A percentile compares a stretch with the other conserved stretches of the same genome.
phyloP scores from a whole-genome alignment of 768 basidiomycete species.

The Cubamyces sp. region DNA sequence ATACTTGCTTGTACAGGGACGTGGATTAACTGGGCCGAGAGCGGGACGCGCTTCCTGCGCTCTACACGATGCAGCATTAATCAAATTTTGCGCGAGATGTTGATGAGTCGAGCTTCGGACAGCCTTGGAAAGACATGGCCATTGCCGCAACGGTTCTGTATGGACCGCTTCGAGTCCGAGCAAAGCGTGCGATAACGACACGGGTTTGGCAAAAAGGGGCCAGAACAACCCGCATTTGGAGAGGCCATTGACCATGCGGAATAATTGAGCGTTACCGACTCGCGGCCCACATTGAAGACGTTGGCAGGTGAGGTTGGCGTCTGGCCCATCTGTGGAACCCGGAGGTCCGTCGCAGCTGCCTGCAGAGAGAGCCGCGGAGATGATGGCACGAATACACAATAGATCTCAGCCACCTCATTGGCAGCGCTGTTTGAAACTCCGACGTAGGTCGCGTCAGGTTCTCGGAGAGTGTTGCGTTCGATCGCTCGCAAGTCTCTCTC shows the following conservation, averaged over 20 bases:
- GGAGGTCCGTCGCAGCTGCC: background rate
- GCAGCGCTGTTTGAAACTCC: background rate
- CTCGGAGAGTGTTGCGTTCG: background rate
- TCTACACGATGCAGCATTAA: conserved; percentile 3
- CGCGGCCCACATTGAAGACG: background rate
- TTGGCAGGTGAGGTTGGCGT: background rate
- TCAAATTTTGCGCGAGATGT: background rate
- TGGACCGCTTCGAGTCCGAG: conserved; percentile 12
- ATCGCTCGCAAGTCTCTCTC: too few species aligned
- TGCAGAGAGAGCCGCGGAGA: conserved; percentile 13
- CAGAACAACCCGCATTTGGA: background rate
- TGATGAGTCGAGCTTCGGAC: background rate
- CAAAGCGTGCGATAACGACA: conserved; percentile 11
- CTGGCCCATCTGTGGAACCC: too few species aligned
- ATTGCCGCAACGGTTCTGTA: background rate
- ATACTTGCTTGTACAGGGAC: too few species aligned
- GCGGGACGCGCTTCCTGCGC: too few species aligned
- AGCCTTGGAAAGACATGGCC: background rate
- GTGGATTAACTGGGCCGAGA: too few species aligned
- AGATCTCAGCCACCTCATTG: conserved; percentile 1
- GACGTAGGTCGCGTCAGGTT: background rate
- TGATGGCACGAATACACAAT: background rate
- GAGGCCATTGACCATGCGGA: background rate
- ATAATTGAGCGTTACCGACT: background rate
- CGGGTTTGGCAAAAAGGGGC: background rate